Evolutionary conservation across 2,329 filamentous ascomycete genomes (phyloP).

Genomic region (Colletotrichum sp.): DNA sequence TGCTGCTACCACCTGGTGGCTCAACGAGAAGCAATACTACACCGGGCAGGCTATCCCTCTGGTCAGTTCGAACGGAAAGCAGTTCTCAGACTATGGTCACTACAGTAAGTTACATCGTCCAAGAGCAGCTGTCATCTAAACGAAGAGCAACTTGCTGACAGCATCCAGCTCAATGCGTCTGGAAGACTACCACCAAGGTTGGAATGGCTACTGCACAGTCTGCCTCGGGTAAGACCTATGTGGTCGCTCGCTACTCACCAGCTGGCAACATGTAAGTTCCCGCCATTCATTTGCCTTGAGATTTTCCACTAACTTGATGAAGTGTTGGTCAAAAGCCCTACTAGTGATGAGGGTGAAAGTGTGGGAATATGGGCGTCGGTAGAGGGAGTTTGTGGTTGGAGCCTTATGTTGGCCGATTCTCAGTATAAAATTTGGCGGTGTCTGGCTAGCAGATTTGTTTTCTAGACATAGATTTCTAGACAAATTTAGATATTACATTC

Average conservation of each 20-base stretch:
- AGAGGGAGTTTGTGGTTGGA: background rate
- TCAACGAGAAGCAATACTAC: background rate
- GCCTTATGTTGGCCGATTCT: background rate
- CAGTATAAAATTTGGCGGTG: background rate
- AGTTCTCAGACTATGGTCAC: conserved; percentile 25
- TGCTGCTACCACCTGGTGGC: background rate
- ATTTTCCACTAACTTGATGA: background rate
- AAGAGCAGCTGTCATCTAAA: rapidly evolving
- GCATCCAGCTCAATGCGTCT: conserved; percentile 28
- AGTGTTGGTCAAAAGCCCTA: background rate
- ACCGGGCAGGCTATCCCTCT: background rate
- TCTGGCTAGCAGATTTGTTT: background rate
- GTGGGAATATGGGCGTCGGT: background rate
- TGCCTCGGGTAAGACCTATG: conserved; percentile 30
- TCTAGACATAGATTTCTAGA: background rate
- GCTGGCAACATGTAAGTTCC: conserved; percentile 29
- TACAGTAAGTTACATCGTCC: conserved; percentile 22
- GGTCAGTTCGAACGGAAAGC: background rate
- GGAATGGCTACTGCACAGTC: conserved; percentile 32
- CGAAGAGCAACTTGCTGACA: background rate
- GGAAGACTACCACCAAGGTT: conserved; percentile 31
- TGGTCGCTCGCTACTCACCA: conserved; percentile 35
- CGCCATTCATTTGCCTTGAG: background rate
- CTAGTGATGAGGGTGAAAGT: background rate
- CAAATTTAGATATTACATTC: background rate